Conservation (phyloP, 495 filamentous ascomycete species). For the Annulohypoxylon moriforme region DNA sequence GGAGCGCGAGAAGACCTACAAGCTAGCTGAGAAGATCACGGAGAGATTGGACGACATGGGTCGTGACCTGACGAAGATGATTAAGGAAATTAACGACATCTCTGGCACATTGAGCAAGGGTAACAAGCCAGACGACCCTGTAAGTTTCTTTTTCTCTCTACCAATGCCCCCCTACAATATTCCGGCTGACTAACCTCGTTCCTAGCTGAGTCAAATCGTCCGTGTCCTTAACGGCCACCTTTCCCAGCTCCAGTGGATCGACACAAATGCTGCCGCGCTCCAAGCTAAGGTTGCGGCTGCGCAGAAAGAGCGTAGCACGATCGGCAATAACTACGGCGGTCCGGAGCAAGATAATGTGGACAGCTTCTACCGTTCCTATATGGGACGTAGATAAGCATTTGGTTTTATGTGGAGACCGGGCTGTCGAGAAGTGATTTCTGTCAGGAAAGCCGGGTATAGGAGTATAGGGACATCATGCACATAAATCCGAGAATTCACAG, state of each 20-base stretch:
- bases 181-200: constrained; percentile 12
- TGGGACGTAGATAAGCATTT: constrained; percentile 66
- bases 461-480: constrained; percentile 31
- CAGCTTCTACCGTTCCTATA: constrained; percentile 84
- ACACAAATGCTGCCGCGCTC: constrained; percentile 81
- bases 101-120: constrained; percentile 86
- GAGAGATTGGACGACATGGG: constrained; percentile 91
- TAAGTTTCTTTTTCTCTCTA: constrained; percentile 59
- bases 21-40: constrained; percentile 88
- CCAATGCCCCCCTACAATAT: constrained; percentile 1
- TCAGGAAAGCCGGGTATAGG: constrained; percentile 26
- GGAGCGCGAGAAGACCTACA: constrained; percentile 94
- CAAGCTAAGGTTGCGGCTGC: constrained; percentile 81
- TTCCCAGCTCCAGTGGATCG: constrained; percentile 88
- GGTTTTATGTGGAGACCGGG: constrained; percentile 1
- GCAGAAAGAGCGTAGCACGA: constrained; percentile 76
- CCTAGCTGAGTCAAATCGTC: constrained; percentile 90
- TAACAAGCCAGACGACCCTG: constrained; percentile 89
- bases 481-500: constrained; percentile 34
- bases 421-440: constrained; percentile 1
- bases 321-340: constrained; percentile 70
- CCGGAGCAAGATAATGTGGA: constrained; percentile 74
- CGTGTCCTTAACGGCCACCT: constrained; percentile 93
- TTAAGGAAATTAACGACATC: constrained; percentile 95
- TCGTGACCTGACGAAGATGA: constrained; percentile 91